Evolutionary conservation across 2,329 filamentous ascomycete species (phyloP), one percentile per base, ranked within the genome.

Genomic region (Penicillium rolfsii): DNA sequence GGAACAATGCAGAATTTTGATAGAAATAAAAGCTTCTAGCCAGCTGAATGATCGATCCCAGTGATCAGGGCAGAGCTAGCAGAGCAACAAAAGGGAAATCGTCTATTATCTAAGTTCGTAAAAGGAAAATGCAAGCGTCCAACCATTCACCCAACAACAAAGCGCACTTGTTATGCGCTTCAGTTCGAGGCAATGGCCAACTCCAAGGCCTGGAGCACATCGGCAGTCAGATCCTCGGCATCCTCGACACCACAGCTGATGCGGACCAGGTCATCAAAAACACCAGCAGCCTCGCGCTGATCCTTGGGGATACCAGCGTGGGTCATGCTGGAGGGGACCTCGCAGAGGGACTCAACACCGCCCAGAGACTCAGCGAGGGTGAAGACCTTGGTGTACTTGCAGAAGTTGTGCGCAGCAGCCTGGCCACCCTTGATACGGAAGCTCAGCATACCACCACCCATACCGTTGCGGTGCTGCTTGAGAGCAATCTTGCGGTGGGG

Each of bases 361-460:
- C 95, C 95, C 26, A 99, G 81, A 61, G 87, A 91, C 84, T 99
- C 95, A 33, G 95, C 95, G 6, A 99, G 84, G 1, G 93, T 97
- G 80, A 97, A 98, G 76, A 99, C 88, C 73, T 87, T 87, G 46
- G 93, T 97, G 61, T 85, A 81, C 78, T 95, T 89, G 84, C 95
- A 98, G 86, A 99, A 99, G 55, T 88, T 86, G 80, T 96, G 91
- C 14, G 95, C 95, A 0, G 94, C 94, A 49, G 84, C 84, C 72
- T 92, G 86, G 38, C 95, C 95, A 59, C 94, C 95, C 67, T 87
- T 86, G 77, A 99, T 91, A 67, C 95, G 90, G 88, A 99, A 99
- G 60, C 90, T 94, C 46, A 99, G 87, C 95, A 99, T 99, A 63
- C 95, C 95, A 69, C 95, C 95, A 62, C 95, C 95, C 85, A 98